phyloP scores from a whole-genome alignment of 331 rosid genomes.

The Erythrophleum ivorense region DNA sequence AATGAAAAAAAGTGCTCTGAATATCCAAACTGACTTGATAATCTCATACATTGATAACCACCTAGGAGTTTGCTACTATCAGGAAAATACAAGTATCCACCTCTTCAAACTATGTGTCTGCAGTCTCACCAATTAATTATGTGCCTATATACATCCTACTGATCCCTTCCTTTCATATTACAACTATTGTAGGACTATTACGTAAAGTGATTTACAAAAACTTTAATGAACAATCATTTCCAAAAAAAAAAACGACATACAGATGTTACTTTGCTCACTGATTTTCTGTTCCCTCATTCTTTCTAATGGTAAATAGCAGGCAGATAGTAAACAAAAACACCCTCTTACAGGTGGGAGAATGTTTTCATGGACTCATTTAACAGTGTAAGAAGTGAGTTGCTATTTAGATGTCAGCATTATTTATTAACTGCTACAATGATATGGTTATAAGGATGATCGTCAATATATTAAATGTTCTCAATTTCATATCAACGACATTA shows the following conservation, averaged over 20 bases:
- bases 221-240: neutral
- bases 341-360: neutral
- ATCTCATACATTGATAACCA: neutral
- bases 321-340: constrained; percentile 10
- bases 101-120: neutral
- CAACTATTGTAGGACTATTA: neutral
- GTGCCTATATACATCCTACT: constrained; percentile 3
- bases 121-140: neutral
- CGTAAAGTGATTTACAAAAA: neutral
- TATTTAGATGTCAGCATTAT: neutral
- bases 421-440: neutral
- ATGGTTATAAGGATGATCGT: neutral
- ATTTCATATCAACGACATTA: neutral
- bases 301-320: neutral
- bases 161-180: neutral
- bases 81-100: neutral
- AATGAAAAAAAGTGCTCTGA: neutral
- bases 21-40: neutral
- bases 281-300: neutral
- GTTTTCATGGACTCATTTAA: neutral
- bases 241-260: neutral
- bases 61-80: neutral
- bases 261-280: constrained; percentile 1
- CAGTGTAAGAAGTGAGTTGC: neutral
- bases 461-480: neutral